phyloP scores from a whole-genome alignment of 1,284 basidiomycete species.

The Stereum hirsutum region DNA sequence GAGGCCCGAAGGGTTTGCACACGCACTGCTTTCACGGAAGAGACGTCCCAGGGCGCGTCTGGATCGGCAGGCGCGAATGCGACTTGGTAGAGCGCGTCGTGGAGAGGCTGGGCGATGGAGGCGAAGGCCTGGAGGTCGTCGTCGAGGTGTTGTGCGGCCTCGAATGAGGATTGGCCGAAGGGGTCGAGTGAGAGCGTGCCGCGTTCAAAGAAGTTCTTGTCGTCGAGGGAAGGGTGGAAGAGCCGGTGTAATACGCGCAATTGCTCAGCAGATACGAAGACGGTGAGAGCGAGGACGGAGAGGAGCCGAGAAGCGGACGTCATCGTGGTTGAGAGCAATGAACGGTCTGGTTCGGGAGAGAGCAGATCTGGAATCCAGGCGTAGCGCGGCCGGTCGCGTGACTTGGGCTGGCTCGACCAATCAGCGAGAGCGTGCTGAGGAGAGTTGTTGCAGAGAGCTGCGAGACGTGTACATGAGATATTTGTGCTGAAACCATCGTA shows the following conservation, averaged over 20 bases:
- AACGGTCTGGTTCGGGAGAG: no score
- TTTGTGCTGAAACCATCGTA: no score
- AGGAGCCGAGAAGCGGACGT: conserved; percentile 12
- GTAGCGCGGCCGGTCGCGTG: no score
- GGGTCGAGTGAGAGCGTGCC: conserved; percentile 22
- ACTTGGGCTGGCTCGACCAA: no score
- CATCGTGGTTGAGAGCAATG: no score
- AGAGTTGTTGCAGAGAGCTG: no score
- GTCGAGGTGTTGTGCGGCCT: conserved; percentile 8
- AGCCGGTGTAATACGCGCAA: conserved; percentile 30
- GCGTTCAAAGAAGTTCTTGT: conserved; percentile 23
- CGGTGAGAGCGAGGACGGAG: conserved; percentile 12
- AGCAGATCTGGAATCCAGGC: no score
- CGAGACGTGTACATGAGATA: no score
- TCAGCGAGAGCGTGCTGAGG: no score
- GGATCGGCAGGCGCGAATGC: conserved; percentile 53
- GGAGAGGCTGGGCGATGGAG: conserved; percentile 25
- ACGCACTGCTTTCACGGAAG: conserved; percentile 57
- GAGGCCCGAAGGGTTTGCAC: conserved; percentile 2
- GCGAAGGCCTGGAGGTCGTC: conserved; percentile 35
- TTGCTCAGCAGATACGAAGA: conserved; percentile 7
- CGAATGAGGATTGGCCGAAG: conserved; percentile 12
- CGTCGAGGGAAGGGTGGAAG: conserved; percentile 27
- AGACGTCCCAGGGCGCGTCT: conserved; percentile 48
- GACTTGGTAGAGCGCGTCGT: conserved; percentile 60